Conservation (phyloP, 164 flowering plant species). For the Vitis cinerea region DNA sequence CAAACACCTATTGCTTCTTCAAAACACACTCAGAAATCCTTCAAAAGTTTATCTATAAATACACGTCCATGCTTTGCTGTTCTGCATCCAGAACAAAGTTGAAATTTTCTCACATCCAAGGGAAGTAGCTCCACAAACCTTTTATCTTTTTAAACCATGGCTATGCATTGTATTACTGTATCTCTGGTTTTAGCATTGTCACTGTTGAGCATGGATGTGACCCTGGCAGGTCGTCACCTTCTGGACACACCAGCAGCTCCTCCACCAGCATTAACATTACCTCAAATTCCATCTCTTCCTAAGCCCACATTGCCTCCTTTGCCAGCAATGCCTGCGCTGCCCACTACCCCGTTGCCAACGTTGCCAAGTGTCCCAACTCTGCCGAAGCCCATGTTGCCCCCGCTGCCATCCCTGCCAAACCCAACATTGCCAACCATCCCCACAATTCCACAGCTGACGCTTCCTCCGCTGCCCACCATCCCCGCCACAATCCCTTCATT, state of each 20-base stretch:
- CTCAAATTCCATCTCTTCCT: conserved; percentile 17
- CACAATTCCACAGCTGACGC: not conserved
- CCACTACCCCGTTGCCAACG: conserved; percentile 11
- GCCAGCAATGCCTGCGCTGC: conserved; percentile 12
- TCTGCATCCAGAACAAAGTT: not conserved
- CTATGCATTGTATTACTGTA: conserved; percentile 6
- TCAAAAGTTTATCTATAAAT: not conserved
- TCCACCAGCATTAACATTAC: conserved; percentile 11
- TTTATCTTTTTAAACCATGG: conserved; percentile 7
- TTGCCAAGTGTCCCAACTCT: conserved; percentile 12
- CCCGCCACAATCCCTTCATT: conserved; percentile 4
- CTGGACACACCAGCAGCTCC: conserved; percentile 23
- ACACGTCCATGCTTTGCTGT: not conserved
- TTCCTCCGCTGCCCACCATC: conserved; percentile 4
- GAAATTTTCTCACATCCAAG: too few relatives aligned
- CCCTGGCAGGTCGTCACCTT: conserved; percentile 24
- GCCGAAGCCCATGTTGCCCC: conserved; percentile 15
- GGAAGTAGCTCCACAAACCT: not conserved
- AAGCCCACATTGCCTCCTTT: conserved; percentile 19
- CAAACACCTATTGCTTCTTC: conserved; percentile 1
- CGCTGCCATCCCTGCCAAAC: conserved; percentile 13
- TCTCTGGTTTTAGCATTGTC: conserved; percentile 12
- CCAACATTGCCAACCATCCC: conserved; percentile 7
- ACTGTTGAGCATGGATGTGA: conserved; percentile 9
- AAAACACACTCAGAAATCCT: not conserved